Base-by-base conservation (phyloP, 371 early-diverging fungal species). In the Parasitella parasitica region DNA sequence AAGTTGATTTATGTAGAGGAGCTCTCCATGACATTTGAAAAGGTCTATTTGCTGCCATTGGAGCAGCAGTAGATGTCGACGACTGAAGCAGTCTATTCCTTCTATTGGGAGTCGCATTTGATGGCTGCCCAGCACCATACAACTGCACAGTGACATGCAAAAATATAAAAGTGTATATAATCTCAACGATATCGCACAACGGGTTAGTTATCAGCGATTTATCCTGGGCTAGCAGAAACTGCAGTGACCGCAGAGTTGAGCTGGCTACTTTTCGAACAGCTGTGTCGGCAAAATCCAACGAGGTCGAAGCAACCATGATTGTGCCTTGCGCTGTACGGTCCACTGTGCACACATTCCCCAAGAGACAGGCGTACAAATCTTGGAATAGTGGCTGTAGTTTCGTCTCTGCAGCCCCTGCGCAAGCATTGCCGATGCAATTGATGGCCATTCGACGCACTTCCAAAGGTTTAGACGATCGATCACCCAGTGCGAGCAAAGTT, bases 371-470 rank as follows among this genome's bases (percentile, higher is more conserved):
- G 51, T 80, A 84, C 41, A 77, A 75, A 35, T 56, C 63, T 22
- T 62, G 51, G 27, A 74, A 82, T 46, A 77, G 67, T 1, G 58
- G 49, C 39, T 80, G 73, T 34, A 83, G 49, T 30, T 77, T 78
- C 13, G 71, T 38, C 8, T 79, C 80, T 28, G 75, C 72, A n/a
- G 66, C 48, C 11, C 72, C 70, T 0, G 78, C 75, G 63, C 82
- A 83, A 6, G 72, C 56, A 57, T 88, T 88, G 4, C 86, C 86
- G 12, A 88, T 71, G 61, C 88, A 85, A 43, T 82, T 84, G 66
- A 87, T 84, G 2, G 88, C 84, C 83, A 87, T 82, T 2, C 88
- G 78, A 9, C 85, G 75, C 3, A 78, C 73, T 65, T 84, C 82
- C 15, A 78, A 52, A 0, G 82, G 71, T 36, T 61, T 71, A 9